Conservation (phyloP, 2,329 filamentous ascomycete species). For the Chrysoporthe deuterocubensis region DNA sequence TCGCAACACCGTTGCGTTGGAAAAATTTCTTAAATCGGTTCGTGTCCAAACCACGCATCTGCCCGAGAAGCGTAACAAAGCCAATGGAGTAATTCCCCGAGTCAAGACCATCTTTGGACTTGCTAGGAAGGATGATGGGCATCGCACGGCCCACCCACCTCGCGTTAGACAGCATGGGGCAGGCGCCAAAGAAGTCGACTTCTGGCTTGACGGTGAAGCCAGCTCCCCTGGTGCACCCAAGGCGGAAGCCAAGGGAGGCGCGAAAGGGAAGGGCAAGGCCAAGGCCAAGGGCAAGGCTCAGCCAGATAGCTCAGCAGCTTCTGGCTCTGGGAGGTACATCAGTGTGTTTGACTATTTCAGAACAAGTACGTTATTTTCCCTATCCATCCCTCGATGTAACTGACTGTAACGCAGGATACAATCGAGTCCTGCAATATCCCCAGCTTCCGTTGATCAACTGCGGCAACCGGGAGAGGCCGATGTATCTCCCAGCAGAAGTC, state of each 20-base stretch:
- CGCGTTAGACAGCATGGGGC: constrained; percentile 42
- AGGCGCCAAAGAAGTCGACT: constrained; percentile 56
- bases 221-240: neutral
- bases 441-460: too few species aligned
- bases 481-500: constrained; percentile 62
- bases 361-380: too few species aligned
- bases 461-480: too few species aligned
- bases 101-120: constrained; percentile 44
- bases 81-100: constrained; percentile 38
- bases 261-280: neutral
- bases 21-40: constrained; percentile 42
- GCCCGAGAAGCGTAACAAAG: constrained; percentile 37
- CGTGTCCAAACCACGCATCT: constrained; percentile 45
- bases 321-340: constrained; percentile 45
- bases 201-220: constrained; percentile 47
- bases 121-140: constrained; percentile 36
- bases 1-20: too few species aligned
- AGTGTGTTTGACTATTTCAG: constrained; percentile 56
- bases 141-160: constrained; percentile 29
- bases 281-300: neutral
- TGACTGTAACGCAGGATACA: constrained; percentile 50
- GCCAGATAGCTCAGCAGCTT: neutral
- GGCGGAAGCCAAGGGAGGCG: neutral
- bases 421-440: too few species aligned
- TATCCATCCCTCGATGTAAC: constrained; percentile 67